Base-by-base conservation (phyloP, 495 filamentous ascomycete species). In the Podospora pseudopauciseta region DNA sequence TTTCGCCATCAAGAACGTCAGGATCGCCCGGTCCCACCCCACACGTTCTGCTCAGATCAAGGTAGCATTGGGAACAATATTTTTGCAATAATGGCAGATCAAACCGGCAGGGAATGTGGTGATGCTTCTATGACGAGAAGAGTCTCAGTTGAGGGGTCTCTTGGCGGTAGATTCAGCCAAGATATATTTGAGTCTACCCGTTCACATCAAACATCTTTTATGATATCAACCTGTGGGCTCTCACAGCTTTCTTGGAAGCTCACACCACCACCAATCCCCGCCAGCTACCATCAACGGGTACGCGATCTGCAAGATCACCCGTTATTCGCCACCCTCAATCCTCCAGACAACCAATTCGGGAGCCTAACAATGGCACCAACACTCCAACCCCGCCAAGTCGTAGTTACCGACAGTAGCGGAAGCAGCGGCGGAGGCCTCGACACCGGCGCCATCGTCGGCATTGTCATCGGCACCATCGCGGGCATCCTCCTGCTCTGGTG, bases 381-480 rank as follows among this genome's bases (percentile, higher is more conserved):
- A 58, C 54, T 55, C 67, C 55, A 53, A 44, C 57, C 23, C 57
- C 53, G 26, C 28, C 34, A 27, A 63, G 57, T 49, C 26, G 15
- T 19, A 53, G 7, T 32, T 30, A 26, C 44, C 32, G 34, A 9
- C 66, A 34, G 34, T 49, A 23, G 55, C 9, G 26, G 23, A 7
- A 53, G 55, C 53, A 54, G 64, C 16, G 20, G 56, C n/a, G 62
- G 67, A 18, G 19, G 49, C 56, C 73, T 73, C 62, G 64, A 53
- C 60, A 34, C 71, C 2, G 73, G 73, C 32, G 71, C 71, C 49
- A 76, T 76, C 20, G 74, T 67, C 5, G 74, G 74, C 64, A 76
- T 76, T 65, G 74, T 76, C 5, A 74, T 76, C 65, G 74, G 74
- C 64, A 61, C 60, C 53, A 66, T 76, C n/a, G 71, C 70, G 59